Percentiles rank a stretch among this genome's conserved stretches.
These are phyloP conservation scores for Colletotrichum sidae DNA, from an alignment of 2,329 filamentous ascomycete species.

Conservation along the genomic window DNA sequence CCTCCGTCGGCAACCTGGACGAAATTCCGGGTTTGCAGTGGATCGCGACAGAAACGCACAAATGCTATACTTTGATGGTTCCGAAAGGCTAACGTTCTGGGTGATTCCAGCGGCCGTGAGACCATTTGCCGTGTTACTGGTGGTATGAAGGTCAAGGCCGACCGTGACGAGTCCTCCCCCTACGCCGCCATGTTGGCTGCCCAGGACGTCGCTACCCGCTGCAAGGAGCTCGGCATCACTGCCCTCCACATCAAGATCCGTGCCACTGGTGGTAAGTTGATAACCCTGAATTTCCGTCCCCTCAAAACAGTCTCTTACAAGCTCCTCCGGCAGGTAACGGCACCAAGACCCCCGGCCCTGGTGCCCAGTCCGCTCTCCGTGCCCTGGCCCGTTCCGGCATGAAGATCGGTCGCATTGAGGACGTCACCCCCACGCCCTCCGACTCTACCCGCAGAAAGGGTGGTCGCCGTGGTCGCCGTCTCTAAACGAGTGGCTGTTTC, in stretches of 20 bases:
- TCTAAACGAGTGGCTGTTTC: conserved; percentile 71
- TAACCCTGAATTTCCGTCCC: neutral
- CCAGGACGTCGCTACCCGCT: conserved; percentile 93
- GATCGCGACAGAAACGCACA: neutral
- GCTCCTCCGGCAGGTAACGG: conserved; percentile 77
- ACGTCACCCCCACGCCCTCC: conserved; percentile 98
- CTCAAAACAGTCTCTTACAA: conserved; percentile 1
- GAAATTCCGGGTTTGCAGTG: neutral
- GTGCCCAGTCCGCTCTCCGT: conserved; percentile 98
- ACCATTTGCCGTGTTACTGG: conserved; percentile 99
- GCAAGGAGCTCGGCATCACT: conserved; percentile 80
- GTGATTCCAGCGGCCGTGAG: conserved; percentile 93
- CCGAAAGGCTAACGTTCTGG: conserved; percentile 71
- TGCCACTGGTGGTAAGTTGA: conserved; percentile 88
- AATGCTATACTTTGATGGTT: conserved; percentile 26
- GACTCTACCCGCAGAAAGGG: conserved; percentile 99
- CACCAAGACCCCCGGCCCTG: conserved; percentile 99
- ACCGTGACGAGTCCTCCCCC: conserved; percentile 99
- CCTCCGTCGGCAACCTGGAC: neutral
- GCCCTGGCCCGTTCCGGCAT: conserved; percentile 98
- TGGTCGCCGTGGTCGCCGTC: conserved; percentile 99
- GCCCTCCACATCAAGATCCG: conserved; percentile 99
- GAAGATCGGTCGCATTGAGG: conserved; percentile 99
- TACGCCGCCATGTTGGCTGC: conserved; percentile 99
- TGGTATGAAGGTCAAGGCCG: conserved; percentile 99